Conservation (phyloP, 1,284 basidiomycete genomes). For the Trametes pubescens region DNA sequence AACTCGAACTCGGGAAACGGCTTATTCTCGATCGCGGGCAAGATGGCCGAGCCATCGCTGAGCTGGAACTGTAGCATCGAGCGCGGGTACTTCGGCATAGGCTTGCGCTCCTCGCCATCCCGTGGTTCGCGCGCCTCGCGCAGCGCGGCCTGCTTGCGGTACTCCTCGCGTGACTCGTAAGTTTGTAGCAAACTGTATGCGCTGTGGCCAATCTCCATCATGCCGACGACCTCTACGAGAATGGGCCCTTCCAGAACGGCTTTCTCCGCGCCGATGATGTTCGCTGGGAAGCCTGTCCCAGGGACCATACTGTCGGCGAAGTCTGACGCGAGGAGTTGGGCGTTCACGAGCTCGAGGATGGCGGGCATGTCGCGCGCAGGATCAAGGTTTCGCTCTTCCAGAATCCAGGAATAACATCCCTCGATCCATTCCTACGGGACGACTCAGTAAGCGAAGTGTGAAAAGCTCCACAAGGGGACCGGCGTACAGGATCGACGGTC, state of each 20-base stretch:
- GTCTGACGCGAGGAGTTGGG: constrained; percentile 75
- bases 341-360: constrained; percentile 60
- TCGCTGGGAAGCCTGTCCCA: constrained; percentile 68
- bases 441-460: not conserved
- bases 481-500: constrained; percentile 59
- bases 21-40: constrained; percentile 77
- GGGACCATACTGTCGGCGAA: constrained; percentile 72
- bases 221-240: constrained; percentile 73
- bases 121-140: constrained; percentile 55
- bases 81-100: constrained; percentile 76
- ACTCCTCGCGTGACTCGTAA: constrained; percentile 68
- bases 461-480: not conserved
- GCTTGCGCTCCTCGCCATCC: constrained; percentile 65
- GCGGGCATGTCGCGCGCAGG: constrained; percentile 54
- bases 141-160: constrained; percentile 56
- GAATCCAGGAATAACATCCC: constrained; percentile 72
- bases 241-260: constrained; percentile 51
- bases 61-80: constrained; percentile 74
- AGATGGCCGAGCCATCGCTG: constrained; percentile 66
- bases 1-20: constrained; percentile 65
- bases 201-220: constrained; percentile 80
- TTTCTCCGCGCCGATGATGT: constrained; percentile 49
- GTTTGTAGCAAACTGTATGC: constrained; percentile 73
- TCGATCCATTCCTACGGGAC: constrained; percentile 72
- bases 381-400: constrained; percentile 55